Percentiles rank a stretch among this genome's conserved stretches.
These are phyloP conservation scores for Diplodia corticola DNA, from an alignment of 2,329 filamentous ascomycete species.

Conservation along the genomic window DNA sequence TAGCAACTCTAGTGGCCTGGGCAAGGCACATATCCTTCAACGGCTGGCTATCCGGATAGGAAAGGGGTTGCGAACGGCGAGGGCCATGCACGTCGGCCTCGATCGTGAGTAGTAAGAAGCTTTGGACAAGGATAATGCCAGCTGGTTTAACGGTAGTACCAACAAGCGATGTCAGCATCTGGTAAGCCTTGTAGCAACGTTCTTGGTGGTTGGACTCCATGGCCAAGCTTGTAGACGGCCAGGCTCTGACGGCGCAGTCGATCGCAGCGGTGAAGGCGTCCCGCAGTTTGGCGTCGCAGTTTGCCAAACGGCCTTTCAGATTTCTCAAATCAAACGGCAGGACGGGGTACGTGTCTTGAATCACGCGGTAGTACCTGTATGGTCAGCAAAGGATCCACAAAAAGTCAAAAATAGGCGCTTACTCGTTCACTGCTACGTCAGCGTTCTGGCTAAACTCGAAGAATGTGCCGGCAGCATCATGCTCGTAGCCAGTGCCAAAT, in stretches of 20 bases:
- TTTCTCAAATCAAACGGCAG: constrained; percentile 35
- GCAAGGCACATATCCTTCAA: constrained; percentile 26
- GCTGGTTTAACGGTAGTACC: constrained; percentile 34
- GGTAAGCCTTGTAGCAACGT: constrained; percentile 27
- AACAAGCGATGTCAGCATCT: constrained; percentile 30
- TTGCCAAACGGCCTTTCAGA: constrained; percentile 35
- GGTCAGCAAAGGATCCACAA: not conserved
- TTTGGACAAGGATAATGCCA: constrained; percentile 37
- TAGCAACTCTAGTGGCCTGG: not conserved
- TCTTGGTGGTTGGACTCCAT: constrained; percentile 17
- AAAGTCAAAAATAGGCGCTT: not conserved
- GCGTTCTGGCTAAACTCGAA: constrained; percentile 34
- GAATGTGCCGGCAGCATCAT: constrained; percentile 28
- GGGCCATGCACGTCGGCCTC: constrained; percentile 37
- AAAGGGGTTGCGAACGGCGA: constrained; percentile 26
- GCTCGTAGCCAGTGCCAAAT: constrained; percentile 20
- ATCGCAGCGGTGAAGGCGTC: constrained; percentile 40
- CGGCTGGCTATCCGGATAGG: constrained; percentile 31
- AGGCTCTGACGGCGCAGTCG: constrained; percentile 37
- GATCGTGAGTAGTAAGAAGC: constrained; percentile 34
- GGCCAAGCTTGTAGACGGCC: constrained; percentile 29
- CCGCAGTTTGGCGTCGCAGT: constrained; percentile 37
- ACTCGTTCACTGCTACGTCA: constrained; percentile 14
- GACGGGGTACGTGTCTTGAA: constrained; percentile 39
- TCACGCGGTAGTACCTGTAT: constrained; percentile 38